Evolutionary conservation across 2,329 filamentous ascomycete species (phyloP).

Genomic region (Ophiostoma piceae): DNA sequence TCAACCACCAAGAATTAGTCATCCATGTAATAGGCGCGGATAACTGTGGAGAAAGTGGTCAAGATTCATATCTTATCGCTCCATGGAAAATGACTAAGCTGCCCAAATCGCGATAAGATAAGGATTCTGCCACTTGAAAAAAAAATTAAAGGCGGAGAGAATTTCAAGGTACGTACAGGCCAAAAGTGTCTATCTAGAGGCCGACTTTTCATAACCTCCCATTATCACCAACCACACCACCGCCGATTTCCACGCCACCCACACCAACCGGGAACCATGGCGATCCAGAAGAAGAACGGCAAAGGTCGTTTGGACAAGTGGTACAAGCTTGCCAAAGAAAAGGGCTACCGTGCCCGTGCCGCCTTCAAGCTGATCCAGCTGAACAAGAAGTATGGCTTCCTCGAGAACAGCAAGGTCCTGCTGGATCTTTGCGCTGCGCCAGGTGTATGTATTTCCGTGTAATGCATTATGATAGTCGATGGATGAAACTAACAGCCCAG

Average conservation of each 20-base stretch:
- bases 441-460: constrained; percentile 55
- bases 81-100: background rate
- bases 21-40: background rate
- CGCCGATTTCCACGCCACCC: background rate
- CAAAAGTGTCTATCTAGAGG: background rate
- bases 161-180: constrained; percentile 5
- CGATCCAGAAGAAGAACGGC: constrained; percentile 91
- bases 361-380: constrained; percentile 97
- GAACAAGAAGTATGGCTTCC: constrained; percentile 98
- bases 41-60: background rate
- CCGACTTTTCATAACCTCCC: constrained; percentile 9
- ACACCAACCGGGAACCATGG: constrained; percentile 12
- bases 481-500: constrained; percentile 39
- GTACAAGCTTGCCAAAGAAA: constrained; percentile 98
- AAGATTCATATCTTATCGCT: background rate
- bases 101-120: background rate
- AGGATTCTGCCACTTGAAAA: constrained; percentile 15
- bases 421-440: constrained; percentile 97
- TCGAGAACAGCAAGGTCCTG: constrained; percentile 93
- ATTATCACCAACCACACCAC: constrained; percentile 3
- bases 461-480: too few species aligned
- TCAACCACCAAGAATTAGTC: background rate
- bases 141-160: constrained; percentile 16
- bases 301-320: constrained; percentile 98
- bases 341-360: constrained; percentile 90